A percentile compares a stretch with the other conserved stretches of the same genome.
Conservation (phyloP, 2,329 filamentous ascomycete genomes). For the Beauveria pseudobassiana region DNA sequence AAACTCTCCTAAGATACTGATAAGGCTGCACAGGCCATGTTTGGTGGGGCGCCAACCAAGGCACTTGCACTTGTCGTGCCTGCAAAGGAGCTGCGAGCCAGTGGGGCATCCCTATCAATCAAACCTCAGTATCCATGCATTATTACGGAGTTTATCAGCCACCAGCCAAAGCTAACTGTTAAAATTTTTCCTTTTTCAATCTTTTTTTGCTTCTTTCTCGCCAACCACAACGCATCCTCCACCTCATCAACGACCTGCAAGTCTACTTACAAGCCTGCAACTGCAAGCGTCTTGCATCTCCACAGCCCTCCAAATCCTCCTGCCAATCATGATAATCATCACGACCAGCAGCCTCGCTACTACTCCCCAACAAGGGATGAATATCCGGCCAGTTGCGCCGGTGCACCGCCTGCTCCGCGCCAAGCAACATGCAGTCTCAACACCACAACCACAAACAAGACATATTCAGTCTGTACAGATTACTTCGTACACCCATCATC, state of each 20-base stretch:
- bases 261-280: too few relatives aligned
- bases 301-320: not conserved
- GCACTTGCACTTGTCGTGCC: not conserved
- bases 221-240: not conserved
- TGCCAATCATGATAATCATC: not conserved
- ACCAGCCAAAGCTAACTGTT: not conserved
- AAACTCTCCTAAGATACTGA: not conserved
- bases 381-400: not conserved
- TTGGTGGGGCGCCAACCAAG: not conserved
- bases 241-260: not conserved
- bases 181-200: not conserved
- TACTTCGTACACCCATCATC: not conserved
- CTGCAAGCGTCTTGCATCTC: not conserved
- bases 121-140: too few relatives aligned
- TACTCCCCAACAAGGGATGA: not conserved
- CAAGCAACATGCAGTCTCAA: not conserved
- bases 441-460: not conserved
- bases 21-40: conserved; percentile 10
- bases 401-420: not conserved
- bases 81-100: conserved; percentile 4
- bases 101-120: not conserved
- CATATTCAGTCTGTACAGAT: too few relatives aligned
- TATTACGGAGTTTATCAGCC: too few relatives aligned
- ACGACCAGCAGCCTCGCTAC: not conserved
- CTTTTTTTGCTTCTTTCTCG: not conserved